Percentiles rank a stretch among this genome's conserved stretches.
phyloP scores from a whole-genome alignment of 345 rosid species.

The Camelina neglecta region DNA sequence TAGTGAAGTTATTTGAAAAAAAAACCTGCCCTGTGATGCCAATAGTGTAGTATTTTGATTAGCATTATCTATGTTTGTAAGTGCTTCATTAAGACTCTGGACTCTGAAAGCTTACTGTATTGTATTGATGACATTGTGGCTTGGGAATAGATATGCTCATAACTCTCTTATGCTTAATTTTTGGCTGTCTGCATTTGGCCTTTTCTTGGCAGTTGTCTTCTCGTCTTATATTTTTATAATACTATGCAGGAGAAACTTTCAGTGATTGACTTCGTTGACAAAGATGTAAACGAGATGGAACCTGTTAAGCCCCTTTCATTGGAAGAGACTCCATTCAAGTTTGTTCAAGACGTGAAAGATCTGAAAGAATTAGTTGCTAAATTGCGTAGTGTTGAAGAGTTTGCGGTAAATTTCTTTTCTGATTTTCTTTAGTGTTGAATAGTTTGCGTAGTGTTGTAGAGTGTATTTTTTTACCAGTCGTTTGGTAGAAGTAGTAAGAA shows the following conservation, averaged over 20 bases:
- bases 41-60: conserved; percentile 10
- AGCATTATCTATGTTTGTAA: background rate
- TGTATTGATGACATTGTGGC: conserved; percentile 20
- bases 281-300: conserved; percentile 48
- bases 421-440: conserved; percentile 49
- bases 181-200: conserved; percentile 14
- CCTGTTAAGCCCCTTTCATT: conserved; percentile 60
- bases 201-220: conserved; percentile 10
- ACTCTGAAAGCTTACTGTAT: conserved; percentile 15
- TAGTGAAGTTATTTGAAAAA: background rate
- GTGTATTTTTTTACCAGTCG: conserved; percentile 14
- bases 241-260: conserved; percentile 69
- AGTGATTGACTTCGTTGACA: conserved; percentile 71
- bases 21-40: background rate
- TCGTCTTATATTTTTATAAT: conserved; percentile 1
- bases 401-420: conserved; percentile 66
- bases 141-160: background rate
- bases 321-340: conserved; percentile 77
- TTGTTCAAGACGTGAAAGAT: conserved; percentile 85
- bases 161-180: background rate
- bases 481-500: conserved; percentile 25
- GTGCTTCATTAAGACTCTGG: conserved; percentile 1
- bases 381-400: conserved; percentile 68
- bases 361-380: conserved; percentile 80
- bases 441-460: conserved; percentile 71